A percentile compares a stretch with the other conserved stretches of the same genome.
Conservation (phyloP, 768 basidiomycete genomes). For the Podaxis rugospora region DNA sequence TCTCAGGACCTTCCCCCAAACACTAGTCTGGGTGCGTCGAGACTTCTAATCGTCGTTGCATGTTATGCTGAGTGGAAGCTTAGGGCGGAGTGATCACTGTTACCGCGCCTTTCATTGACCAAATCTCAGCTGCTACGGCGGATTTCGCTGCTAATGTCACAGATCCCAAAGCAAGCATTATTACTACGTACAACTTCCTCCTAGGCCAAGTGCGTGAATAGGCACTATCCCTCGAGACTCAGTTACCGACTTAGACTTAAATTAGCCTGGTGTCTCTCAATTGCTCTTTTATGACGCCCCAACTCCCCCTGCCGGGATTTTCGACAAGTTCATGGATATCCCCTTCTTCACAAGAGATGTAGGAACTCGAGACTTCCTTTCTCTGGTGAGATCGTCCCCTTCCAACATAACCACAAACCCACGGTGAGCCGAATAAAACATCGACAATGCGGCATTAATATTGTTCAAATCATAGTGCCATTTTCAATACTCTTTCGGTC, state of each 20-base stretch:
- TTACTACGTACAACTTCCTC: slow-evolving; percentile 40
- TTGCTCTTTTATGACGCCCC: slow-evolving; percentile 62
- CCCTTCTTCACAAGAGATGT: slow-evolving; percentile 34
- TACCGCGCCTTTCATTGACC: slow-evolving; percentile 18
- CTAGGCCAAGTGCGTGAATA: slow-evolving; percentile 7
- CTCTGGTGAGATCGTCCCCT: slow-evolving; percentile 34
- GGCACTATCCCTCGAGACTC: background rate
- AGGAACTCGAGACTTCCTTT: slow-evolving; percentile 33
- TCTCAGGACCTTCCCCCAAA: slow-evolving; percentile 49
- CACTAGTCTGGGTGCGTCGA: slow-evolving; percentile 51
- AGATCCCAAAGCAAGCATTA: slow-evolving; percentile 49
- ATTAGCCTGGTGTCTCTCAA: slow-evolving; percentile 16
- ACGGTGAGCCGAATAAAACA: slow-evolving; percentile 15
- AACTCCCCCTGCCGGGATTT: slow-evolving; percentile 40
- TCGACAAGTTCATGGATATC: slow-evolving; percentile 46
- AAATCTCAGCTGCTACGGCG: slow-evolving; percentile 30
- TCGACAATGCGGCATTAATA: background rate
- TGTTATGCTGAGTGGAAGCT: background rate
- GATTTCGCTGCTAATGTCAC: slow-evolving; percentile 36
- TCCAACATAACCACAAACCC: slow-evolving; percentile 26
- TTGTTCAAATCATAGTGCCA: slow-evolving; percentile 14
- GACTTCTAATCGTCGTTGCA: background rate
- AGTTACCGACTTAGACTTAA: background rate
- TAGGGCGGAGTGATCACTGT: slow-evolving; percentile 49
- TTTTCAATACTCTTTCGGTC: slow-evolving; percentile 41